Evolutionary conservation across 352 stramenopile species (phyloP), one percentile per base, ranked within the genome.

Genomic region (Elongisporangium anandrum): DNA sequence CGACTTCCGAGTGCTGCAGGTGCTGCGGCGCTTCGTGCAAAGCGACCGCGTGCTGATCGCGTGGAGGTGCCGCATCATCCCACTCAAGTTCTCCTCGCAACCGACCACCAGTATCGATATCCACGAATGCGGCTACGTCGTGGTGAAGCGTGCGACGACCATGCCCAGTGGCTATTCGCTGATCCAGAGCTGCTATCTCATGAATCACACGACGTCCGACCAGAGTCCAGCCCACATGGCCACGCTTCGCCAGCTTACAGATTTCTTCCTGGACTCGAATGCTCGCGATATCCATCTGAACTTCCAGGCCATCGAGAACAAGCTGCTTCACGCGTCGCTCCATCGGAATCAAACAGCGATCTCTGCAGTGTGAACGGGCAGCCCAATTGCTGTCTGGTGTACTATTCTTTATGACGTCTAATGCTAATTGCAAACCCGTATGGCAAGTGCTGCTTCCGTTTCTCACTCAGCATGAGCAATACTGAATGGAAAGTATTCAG

Each of bases 31-130:
- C 17, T 87, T 83, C 66, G 67, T 81, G 19, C 74, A 87, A 47
- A 20, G 65, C 16, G 74, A 86, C 60, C 74, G 74, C 24, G 65
- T 85, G 19, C 74, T 90, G 52, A 79, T 90, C 38, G 73, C 75
- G n/a, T 90, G 78, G 78, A 72, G 66, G 26, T 77, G 78, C 17
- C 77, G 72, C 41, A 81, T 87, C 54, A 68, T 88, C 15, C 74
- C 78, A 10, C 59, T 80, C n/a, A 66, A 85, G 56, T 88, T 88
- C 60, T 73, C 71, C 47, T 61, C 67, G 16, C 69, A 81, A 52
- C 60, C 69, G 34, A 56, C 87, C 5, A 56, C 73, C 5, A 73
- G 74, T 23, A 63, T 81, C 50, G 72, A 71, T 54, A 87, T 90
- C 56, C 62, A 70, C 16, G 81, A 90, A 50, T 77, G 77, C 57